A percentile compares a stretch with the other conserved stretches of the same genome.
Conservation (phyloP, 208 protist species). For the Trypanosoma cruzi region DNA sequence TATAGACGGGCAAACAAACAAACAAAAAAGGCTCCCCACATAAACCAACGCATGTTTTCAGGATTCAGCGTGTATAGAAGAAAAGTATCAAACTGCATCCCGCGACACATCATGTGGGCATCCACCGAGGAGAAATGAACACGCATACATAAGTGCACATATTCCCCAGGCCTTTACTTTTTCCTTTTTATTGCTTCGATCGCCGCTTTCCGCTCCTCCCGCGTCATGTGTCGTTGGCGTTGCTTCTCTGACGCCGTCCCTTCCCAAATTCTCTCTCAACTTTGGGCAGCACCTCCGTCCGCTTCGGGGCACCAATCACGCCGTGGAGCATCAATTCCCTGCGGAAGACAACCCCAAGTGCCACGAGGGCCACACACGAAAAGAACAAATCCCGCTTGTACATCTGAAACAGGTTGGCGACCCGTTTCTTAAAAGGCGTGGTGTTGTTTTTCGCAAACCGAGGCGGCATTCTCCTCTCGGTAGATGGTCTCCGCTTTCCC, state of each 20-base stretch:
- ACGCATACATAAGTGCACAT: neutral
- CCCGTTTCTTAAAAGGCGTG: constrained; percentile 29
- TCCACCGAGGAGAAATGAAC: too few relatives aligned
- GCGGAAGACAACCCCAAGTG: constrained; percentile 43
- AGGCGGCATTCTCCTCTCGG: constrained; percentile 6
- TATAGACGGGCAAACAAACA: constrained; percentile 7
- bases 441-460: neutral
- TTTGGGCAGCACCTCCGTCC: constrained; percentile 34
- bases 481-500: neutral
- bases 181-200: too few relatives aligned
- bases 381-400: constrained; percentile 68
- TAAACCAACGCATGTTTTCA: neutral
- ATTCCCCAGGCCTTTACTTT: neutral
- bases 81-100: too few relatives aligned
- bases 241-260: constrained; percentile 5
- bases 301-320: constrained; percentile 35
- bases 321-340: constrained; percentile 58
- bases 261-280: constrained; percentile 55
- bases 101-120: too few relatives aligned
- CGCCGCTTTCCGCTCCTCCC: neutral
- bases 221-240: neutral
- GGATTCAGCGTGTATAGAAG: neutral
- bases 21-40: constrained; percentile 12
- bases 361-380: constrained; percentile 49
- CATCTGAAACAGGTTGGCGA: constrained; percentile 32